Evolutionary conservation across 306 rosid species (phyloP).

Genomic region (Sechiopsis laciniata): DNA sequence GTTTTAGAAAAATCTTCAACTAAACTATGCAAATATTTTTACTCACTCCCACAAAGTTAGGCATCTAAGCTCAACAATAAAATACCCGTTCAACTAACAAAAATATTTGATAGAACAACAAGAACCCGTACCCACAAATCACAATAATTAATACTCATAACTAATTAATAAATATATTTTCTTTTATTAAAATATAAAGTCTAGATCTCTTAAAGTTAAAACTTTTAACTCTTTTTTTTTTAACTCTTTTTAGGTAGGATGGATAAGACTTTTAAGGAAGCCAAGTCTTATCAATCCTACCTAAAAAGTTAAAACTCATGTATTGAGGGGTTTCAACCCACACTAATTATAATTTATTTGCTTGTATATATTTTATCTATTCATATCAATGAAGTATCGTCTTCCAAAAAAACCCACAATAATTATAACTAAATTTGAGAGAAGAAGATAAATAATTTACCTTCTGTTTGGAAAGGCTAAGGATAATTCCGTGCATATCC

Average conservation of each 20-base stretch:
- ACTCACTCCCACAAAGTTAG: background rate
- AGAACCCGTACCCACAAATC: background rate
- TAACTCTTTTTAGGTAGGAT: too few species aligned
- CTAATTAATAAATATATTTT: background rate
- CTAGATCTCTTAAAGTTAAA: too few species aligned
- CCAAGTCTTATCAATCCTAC: too few species aligned
- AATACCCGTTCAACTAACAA: background rate
- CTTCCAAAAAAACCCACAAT: background rate
- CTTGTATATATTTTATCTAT: too few species aligned
- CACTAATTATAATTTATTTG: too few species aligned
- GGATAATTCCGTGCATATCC: background rate
- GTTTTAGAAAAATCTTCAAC: background rate
- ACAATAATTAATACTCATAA: background rate
- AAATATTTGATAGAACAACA: background rate
- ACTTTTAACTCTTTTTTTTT: too few species aligned
- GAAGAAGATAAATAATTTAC: slow-evolving; percentile 3
- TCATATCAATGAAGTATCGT: too few species aligned
- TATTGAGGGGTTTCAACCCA: background rate
- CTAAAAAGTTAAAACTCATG: too few species aligned
- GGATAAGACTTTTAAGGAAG: too few species aligned
- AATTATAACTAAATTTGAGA: background rate
- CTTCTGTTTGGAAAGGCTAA: background rate
- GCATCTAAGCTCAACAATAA: too few species aligned
- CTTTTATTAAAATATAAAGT: background rate
- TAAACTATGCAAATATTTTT: background rate